Base-by-base conservation (phyloP, 495 filamentous ascomycete species). In the Aspergillus avenaceus region DNA sequence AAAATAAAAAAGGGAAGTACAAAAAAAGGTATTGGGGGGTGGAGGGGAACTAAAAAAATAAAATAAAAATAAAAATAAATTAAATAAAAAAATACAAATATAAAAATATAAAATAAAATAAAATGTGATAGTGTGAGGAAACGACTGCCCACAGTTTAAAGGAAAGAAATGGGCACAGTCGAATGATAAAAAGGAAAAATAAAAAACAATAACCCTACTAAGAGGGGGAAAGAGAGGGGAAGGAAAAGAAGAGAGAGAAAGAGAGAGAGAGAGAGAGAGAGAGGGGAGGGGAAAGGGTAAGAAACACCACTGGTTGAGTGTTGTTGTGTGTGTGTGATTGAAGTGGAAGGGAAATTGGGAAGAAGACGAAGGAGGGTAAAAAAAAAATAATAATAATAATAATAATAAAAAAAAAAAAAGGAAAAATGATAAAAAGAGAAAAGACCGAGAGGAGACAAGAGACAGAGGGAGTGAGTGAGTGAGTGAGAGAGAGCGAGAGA, bases 401-500 rank as follows among this genome's bases (percentile, higher is more conserved):
- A n/a, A n/a, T n/a, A n/a, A n/a, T n/a, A n/a, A n/a, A n/a, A n/a
- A n/a, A n/a, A n/a, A n/a, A n/a, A n/a, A n/a, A n/a, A n/a, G n/a
- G n/a, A n/a, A n/a, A n/a, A n/a, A n/a, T n/a, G n/a, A n/a, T n/a
- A n/a, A n/a, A n/a, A n/a, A n/a, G n/a, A n/a, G n/a, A n/a, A n/a
- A n/a, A n/a, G n/a, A n/a, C n/a, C n/a, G n/a, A n/a, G n/a, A n/a
- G n/a, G n/a, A n/a, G n/a, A 47, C 27, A 47, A 53, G 54, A 32
- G 34, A 37, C 19, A 57, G 40, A 42, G 43, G 34, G 56, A 66
- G 32, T 56, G 50, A 37, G 51, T 34, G 59, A 58, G 48, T 54
- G 50, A 56, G 61, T 58, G 60, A 62, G 60, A 41, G 62, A 63
- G 49, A 58, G 61, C 58, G 66, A 67, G 44, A 59, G 29, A 36